Evolutionary conservation across 2,329 filamentous ascomycete genomes (phyloP).

Genomic region (Paracoccidioides brasiliensis): DNA sequence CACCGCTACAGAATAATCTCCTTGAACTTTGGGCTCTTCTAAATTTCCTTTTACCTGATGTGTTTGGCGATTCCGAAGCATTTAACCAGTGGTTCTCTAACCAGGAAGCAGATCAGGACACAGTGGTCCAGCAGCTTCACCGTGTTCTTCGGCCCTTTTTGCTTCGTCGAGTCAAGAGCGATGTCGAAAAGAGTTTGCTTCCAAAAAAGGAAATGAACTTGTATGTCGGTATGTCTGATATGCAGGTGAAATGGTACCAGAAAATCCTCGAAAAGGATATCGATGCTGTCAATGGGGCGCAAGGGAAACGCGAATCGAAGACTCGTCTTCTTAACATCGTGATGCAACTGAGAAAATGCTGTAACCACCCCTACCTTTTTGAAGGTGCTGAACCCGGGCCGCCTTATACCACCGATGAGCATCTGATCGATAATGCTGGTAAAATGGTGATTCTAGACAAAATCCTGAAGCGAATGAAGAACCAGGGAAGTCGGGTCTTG

Average conservation of each 20-base stretch:
- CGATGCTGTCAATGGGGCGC: slow-evolving; percentile 92
- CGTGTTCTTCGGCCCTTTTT: slow-evolving; percentile 86
- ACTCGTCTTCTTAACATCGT: slow-evolving; percentile 95
- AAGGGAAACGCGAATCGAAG: slow-evolving; percentile 93
- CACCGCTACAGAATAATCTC: slow-evolving; percentile 91
- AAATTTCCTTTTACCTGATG: slow-evolving; percentile 95
- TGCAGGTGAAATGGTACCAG: slow-evolving; percentile 98
- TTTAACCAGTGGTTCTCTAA: slow-evolving; percentile 98
- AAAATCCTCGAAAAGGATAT: slow-evolving; percentile 99
- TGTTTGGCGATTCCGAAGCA: slow-evolving; percentile 90
- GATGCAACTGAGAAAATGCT: slow-evolving; percentile 98
- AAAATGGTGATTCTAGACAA: slow-evolving; percentile 98
- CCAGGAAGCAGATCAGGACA: slow-evolving; percentile 82
- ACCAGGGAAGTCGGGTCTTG: slow-evolving; percentile 83
- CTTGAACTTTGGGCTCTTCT: slow-evolving; percentile 96
- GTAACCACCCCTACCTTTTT: slow-evolving; percentile 96
- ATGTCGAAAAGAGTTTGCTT: slow-evolving; percentile 93
- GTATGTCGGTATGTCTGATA: slow-evolving; percentile 96
- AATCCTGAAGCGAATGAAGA: slow-evolving; percentile 68
- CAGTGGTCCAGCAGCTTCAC: slow-evolving; percentile 90
- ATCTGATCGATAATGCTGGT: slow-evolving; percentile 81
- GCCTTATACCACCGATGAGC: slow-evolving; percentile 95
- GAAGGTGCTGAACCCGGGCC: slow-evolving; percentile 94
- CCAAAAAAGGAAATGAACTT: slow-evolving; percentile 97
- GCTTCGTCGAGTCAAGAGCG: slow-evolving; percentile 87